A percentile compares a stretch with the other conserved stretches of the same genome.
Conservation (phyloP, 2,329 filamentous ascomycete genomes). For the Pseudogymnoascus verrucosus region DNA sequence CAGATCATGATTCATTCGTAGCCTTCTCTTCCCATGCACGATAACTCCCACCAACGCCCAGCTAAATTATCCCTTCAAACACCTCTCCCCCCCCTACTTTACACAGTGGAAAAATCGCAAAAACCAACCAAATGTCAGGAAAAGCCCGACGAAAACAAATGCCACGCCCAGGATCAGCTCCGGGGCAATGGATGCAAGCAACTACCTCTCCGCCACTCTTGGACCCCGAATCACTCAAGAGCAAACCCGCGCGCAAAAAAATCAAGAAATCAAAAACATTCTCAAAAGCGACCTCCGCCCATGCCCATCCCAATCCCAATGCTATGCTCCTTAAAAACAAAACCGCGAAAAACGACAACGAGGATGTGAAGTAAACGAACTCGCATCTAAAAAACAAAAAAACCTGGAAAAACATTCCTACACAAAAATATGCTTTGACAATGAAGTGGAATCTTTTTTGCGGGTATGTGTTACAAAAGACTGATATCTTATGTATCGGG, state of each 20-base stretch:
- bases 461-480: not conserved
- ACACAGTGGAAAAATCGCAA: not conserved
- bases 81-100: not conserved
- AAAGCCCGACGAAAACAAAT: not conserved
- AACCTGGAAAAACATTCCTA: not conserved
- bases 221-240: not conserved
- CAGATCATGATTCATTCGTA: conserved; percentile 3
- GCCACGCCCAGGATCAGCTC: conserved; percentile 1
- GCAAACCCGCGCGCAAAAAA: not conserved
- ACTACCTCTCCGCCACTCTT: not conserved
- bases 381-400: conserved; percentile 1
- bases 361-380: not conserved
- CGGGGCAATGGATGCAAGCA: not conserved
- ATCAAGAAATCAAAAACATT: not conserved
- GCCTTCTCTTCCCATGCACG: conserved; percentile 3
- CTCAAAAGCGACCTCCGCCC: not conserved
- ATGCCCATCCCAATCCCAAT: not conserved
- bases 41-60: conserved; percentile 2
- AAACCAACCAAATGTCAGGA: not conserved
- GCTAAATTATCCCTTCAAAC: conserved; percentile 4
- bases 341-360: not conserved
- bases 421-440: not conserved
- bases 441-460: conserved; percentile 7
- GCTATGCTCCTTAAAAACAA: conserved; percentile 1
- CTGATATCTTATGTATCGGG: conserved; percentile 1